phyloP scores from a whole-genome alignment of 2,329 filamentous ascomycete genomes.

The Penicillium decumbens region DNA sequence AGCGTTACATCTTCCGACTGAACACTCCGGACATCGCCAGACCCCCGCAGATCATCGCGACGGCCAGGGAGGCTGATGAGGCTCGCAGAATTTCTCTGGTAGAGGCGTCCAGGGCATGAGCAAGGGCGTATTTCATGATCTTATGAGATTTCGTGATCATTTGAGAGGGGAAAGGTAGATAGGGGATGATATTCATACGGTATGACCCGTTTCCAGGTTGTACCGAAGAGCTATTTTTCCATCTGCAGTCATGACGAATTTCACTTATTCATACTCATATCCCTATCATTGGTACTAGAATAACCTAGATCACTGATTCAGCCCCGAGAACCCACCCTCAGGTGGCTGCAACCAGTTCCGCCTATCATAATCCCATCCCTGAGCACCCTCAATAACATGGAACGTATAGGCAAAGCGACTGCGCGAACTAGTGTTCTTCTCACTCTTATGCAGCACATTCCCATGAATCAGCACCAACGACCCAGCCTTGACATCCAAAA shows the following conservation, averaged over 20 bases:
- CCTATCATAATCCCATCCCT: conserved; percentile 66
- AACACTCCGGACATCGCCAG: conserved; percentile 25
- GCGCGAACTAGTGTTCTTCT: conserved; percentile 80
- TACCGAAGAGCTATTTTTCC: no score
- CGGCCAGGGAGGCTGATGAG: conserved; percentile 7
- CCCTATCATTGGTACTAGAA: not conserved
- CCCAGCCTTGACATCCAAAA: conserved; percentile 85
- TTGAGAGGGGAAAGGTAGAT: no score
- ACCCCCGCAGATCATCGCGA: conserved; percentile 24
- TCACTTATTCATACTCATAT: no score
- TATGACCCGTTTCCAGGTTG: no score
- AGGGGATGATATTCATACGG: no score
- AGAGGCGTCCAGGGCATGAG: not conserved
- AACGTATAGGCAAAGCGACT: conserved; percentile 96
- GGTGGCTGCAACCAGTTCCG: conserved; percentile 93
- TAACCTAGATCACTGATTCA: conserved; percentile 31
- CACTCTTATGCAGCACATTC: conserved; percentile 92
- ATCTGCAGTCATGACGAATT: no score
- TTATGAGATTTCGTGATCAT: no score
- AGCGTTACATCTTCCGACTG: conserved; percentile 52
- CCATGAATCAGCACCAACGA: conserved; percentile 91
- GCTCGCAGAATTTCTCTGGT: not conserved
- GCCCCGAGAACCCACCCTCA: conserved; percentile 66
- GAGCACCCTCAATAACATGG: conserved; percentile 83
- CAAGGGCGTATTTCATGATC: no score